A percentile compares a stretch with the other conserved stretches of the same genome.
Evolutionary conservation across 2,329 filamentous ascomycete genomes (phyloP).

Genomic region (Coniochaeta ligniaria): DNA sequence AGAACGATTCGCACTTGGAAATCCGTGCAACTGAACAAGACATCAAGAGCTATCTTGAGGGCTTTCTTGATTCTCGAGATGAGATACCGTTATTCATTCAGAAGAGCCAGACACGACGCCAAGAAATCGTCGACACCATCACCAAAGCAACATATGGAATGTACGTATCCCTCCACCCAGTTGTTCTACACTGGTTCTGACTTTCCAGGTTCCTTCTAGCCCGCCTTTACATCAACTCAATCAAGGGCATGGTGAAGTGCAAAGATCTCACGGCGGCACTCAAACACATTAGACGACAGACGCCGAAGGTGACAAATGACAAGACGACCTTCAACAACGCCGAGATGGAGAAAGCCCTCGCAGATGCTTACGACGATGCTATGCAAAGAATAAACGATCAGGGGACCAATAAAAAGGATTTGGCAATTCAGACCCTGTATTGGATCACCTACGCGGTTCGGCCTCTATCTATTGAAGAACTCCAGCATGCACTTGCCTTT

Average conservation of each 20-base stretch:
- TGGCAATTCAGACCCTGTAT: constrained; percentile 16
- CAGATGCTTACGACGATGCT: constrained; percentile 26
- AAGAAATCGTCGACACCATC: constrained; percentile 5
- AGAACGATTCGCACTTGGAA: constrained; percentile 1
- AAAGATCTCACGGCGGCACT: background rate
- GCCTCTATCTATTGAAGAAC: constrained; percentile 18
- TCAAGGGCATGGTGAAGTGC: background rate
- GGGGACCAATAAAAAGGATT: constrained; percentile 15
- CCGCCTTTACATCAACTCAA: constrained; percentile 3
- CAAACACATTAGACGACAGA: background rate
- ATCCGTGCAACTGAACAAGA: constrained; percentile 7
- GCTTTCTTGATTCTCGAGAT: background rate
- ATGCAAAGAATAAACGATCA: constrained; percentile 24
- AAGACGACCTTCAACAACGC: constrained; percentile 6
- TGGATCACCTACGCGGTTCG: constrained; percentile 25
- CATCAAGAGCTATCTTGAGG: constrained; percentile 6
- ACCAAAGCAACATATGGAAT: constrained; percentile 6
- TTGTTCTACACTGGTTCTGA: too few species aligned
- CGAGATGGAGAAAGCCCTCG: constrained; percentile 10
- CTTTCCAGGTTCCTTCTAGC: constrained; percentile 10
- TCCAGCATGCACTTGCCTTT: constrained; percentile 27
- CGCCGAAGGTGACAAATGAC: background rate
- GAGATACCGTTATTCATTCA: background rate
- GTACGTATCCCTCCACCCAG: too few species aligned
- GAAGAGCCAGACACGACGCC: background rate